A percentile compares a stretch with the other conserved stretches of the same genome.
Evolutionary conservation across 2,329 filamentous ascomycete species (phyloP).

Genomic region (Basipetospora chlamydospora): DNA sequence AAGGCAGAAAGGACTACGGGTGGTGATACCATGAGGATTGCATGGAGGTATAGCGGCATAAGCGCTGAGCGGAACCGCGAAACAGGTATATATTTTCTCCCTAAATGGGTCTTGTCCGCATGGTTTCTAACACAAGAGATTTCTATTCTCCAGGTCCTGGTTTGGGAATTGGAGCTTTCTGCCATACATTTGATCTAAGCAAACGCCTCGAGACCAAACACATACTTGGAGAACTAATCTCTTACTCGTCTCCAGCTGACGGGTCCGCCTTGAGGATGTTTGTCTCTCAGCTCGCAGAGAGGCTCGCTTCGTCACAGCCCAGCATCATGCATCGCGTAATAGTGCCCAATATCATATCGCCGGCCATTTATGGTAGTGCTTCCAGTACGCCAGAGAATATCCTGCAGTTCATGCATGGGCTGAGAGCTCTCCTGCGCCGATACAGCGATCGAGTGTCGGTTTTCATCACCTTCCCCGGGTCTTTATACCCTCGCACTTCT

Average conservation of each 20-base stretch:
- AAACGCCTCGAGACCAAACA: conserved; percentile 41
- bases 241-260: conserved; percentile 12
- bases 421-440: conserved; percentile 60
- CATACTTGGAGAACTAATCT: conserved; percentile 33
- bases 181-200: conserved; percentile 58
- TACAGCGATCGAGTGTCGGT: conserved; percentile 52
- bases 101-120: background rate
- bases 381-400: conserved; percentile 57
- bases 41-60: conserved; percentile 87
- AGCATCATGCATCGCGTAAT: conserved; percentile 64
- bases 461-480: conserved; percentile 63
- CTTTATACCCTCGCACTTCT: conserved; percentile 60
- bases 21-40: conserved; percentile 90
- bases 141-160: conserved; percentile 7
- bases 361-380: conserved; percentile 63
- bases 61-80: conserved; percentile 27
- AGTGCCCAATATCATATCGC: conserved; percentile 73
- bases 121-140: conserved; percentile 8
- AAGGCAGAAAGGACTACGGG: background rate
- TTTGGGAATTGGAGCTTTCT: conserved; percentile 37
- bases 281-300: conserved; percentile 40
- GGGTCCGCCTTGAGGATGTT: conserved; percentile 42
- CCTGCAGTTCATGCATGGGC: conserved; percentile 65
- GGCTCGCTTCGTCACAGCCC: conserved; percentile 40
- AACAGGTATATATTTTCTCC: background rate